Base-by-base conservation (phyloP, 164 flowering plant genomes). In the Umbilicus rupestris region DNA sequence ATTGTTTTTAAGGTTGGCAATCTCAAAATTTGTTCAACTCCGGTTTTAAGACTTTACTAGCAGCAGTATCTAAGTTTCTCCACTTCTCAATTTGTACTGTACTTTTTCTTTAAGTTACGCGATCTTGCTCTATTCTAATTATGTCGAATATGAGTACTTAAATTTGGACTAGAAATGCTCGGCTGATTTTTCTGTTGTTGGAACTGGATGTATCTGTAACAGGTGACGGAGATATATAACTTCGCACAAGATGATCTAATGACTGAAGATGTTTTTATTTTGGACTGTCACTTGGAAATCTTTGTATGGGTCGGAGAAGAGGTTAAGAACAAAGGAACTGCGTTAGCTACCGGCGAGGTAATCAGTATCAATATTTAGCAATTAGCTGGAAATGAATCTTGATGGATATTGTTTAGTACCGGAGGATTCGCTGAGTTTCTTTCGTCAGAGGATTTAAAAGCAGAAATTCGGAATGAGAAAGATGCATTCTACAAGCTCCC, bases 401-500 rank as follows among this genome's bases (percentile, higher is more conserved):
- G 14, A 46, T 30, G 19, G 47, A 37, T 63, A 22, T 33, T 41
- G n/a, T 26, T 11, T 10, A 42, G 19, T 15, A 44, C 24, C 11
- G 22, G 30, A 28, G 11, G n/a, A 30, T 1, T 17, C 31, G 28
- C 57, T 20, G 17, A 66, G 20, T 64, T 20, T 63, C 52, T 77
- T 65, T 88, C 99, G 29, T 74, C 86, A 10, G 87, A 59, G 68
- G 99, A 91, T 75, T 94, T 94, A 78, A 79, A n/a, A 73, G 69
- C 87, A 88, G 86, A 89, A 88, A 76, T 89, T 94, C 63, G 92
- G 86, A 67, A 88, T 91, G 96, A 7, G 22, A 94, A 88, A 72
- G 90, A 80, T 37, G 90, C 86, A 41, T 94, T 94, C 82, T 84
- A 83, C 64, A 94, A 89, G 87, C 73, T 88, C 66, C 96, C 97